Base-by-base conservation (phyloP, 2,329 filamentous ascomycete species). In the Phialophora expanda region DNA sequence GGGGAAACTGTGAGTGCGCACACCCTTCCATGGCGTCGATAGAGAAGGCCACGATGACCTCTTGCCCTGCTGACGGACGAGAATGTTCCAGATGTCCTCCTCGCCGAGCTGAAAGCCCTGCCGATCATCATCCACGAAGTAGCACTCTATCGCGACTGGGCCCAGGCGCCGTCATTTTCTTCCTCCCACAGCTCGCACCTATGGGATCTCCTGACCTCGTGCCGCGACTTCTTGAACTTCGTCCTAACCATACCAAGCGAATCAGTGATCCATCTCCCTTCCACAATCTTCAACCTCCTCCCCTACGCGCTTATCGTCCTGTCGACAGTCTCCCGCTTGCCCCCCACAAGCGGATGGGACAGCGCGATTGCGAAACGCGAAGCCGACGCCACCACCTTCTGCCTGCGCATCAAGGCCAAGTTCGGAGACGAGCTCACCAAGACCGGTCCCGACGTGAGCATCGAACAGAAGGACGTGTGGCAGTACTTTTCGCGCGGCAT, bases 301-400 rank as follows among this genome's bases (percentile, higher is more conserved):
- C 38, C 62, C 8, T 55, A 64, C 20, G 62, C 62, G 22, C 55
- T 64, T 12, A 59, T 64, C 22, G 48, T 64, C 14, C 62, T 64
- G 17, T 59, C 56, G 22, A 59, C 34, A 26, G 55, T 59, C 14
- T 7, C 50, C 17, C 62, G 62, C 44, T 48, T 64, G 1, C 56
- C 62, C 11, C 46, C 62, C 22, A 60, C 56, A 12, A 34, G 24
- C 34, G 62, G 48, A 14, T 59, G 55, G 55, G 56, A 64, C 48
- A 57, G 62, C 46, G 48, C 46, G 34, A 64, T 59, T 8, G 62
- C 62, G 20, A 59, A 34, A 32, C 55, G 26, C 30, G 62, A 64
- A 58, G 62, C 62, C 17, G 56, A 64, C 50, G n/a, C 46, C 30
- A 20, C 58, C 7, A 38, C 41, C n/a, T n/a, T 54, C 30, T n/a